Conservation (phyloP, 352 stramenopile species). For the Stramenopiles sp. region DNA sequence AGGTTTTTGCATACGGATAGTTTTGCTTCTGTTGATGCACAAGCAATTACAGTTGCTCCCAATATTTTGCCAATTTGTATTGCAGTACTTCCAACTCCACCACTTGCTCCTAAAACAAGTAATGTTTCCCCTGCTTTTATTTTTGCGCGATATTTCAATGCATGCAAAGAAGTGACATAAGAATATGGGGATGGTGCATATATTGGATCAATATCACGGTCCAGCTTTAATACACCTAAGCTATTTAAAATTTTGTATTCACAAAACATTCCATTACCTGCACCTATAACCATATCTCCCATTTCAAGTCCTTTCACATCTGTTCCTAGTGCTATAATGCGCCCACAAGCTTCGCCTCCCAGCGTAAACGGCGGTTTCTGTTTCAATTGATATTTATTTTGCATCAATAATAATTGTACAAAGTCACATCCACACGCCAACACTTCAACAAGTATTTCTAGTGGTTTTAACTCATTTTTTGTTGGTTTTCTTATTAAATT, state of each 20-base stretch:
- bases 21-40: conserved; percentile 19
- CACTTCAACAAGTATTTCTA: conserved; percentile 17
- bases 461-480: neutral
- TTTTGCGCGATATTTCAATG: conserved; percentile 15
- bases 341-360: conserved; percentile 20
- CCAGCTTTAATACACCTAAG: conserved; percentile 13
- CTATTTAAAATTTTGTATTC: neutral
- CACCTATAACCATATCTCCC: neutral
- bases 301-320: neutral
- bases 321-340: conserved; percentile 17
- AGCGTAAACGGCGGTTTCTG: conserved; percentile 21
- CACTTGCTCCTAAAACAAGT: conserved; percentile 21
- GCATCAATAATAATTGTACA: conserved; percentile 17
- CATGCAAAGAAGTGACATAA: conserved; percentile 22
- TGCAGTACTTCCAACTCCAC: conserved; percentile 20
- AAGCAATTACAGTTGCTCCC: conserved; percentile 22
- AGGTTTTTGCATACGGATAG: conserved; percentile 15
- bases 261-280: neutral
- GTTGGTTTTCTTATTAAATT: neutral
- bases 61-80: conserved; percentile 20
- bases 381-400: conserved; percentile 23
- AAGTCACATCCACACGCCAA: conserved; percentile 21
- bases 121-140: conserved; percentile 19
- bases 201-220: conserved; percentile 12
- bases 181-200: conserved; percentile 17